phyloP scores from a whole-genome alignment of 2,329 filamentous ascomycete species.

The Claviceps spartinae region DNA sequence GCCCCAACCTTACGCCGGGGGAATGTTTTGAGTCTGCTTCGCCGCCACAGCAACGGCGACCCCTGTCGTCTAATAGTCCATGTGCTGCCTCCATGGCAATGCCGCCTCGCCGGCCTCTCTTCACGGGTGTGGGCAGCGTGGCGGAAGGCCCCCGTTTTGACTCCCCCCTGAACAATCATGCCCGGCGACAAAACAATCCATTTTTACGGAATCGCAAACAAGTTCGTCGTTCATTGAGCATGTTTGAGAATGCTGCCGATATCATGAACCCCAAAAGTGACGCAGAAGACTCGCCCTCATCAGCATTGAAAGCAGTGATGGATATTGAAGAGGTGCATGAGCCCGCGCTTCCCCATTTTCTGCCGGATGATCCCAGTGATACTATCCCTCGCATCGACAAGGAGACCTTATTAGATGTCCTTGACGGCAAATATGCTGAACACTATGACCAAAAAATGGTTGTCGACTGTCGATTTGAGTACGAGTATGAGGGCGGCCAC shows the following conservation, averaged over 20 bases:
- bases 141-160: constrained; percentile 47
- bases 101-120: constrained; percentile 51
- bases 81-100: constrained; percentile 36
- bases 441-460: constrained; percentile 71
- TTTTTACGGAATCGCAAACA: constrained; percentile 71
- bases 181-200: constrained; percentile 59
- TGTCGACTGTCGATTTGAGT: constrained; percentile 96
- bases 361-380: constrained; percentile 66
- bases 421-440: constrained; percentile 71
- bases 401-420: constrained; percentile 68
- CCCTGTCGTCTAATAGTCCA: constrained; percentile 47
- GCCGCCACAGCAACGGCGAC: constrained; percentile 55
- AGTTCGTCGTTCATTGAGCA: constrained; percentile 84
- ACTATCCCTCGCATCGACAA: constrained; percentile 77
- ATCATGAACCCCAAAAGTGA: constrained; percentile 64
- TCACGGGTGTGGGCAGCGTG: constrained; percentile 41
- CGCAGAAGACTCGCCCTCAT: constrained; percentile 34
- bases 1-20: constrained; percentile 47
- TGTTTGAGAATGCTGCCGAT: constrained; percentile 90
- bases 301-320: constrained; percentile 57
- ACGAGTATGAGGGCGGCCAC: constrained; percentile 94
- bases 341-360: constrained; percentile 71
- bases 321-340: constrained; percentile 67
- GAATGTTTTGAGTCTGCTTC: constrained; percentile 68
- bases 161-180: constrained; percentile 58